Conservation (phyloP, 1,284 basidiomycete species). For the Amylostereum chailletii region DNA sequence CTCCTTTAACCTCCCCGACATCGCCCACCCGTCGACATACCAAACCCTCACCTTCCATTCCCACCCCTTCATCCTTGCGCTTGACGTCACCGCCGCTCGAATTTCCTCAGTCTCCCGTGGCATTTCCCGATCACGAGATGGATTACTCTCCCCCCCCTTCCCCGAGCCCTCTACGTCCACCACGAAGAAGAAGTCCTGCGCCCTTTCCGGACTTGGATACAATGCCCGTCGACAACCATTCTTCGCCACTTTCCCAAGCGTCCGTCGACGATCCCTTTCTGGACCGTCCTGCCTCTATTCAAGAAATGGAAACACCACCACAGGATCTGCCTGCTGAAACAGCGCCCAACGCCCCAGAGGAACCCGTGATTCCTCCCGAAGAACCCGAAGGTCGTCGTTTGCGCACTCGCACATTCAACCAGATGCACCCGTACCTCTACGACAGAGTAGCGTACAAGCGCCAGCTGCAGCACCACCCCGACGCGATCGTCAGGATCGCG, state of each 20-base stretch:
- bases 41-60: background rate
- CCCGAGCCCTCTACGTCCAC: background rate
- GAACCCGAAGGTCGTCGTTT: background rate
- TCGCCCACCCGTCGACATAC: background rate
- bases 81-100: background rate
- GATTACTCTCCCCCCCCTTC: background rate
- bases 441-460: background rate
- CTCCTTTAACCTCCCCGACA: background rate
- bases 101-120: background rate
- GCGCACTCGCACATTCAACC: background rate
- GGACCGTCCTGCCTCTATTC: too few species aligned
- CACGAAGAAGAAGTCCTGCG: background rate
- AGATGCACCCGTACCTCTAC: background rate
- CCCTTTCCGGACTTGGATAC: too few species aligned
- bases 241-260: too few species aligned
- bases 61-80: background rate
- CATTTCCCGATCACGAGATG: background rate
- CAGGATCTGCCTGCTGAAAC: too few species aligned
- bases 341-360: too few species aligned
- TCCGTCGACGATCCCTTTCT: too few species aligned
- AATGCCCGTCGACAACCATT: too few species aligned
- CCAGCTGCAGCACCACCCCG: background rate
- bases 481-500: background rate
- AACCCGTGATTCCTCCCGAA: background rate
- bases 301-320: too few species aligned